phyloP scores from a whole-genome alignment of 176 grass and related monocot species.

The Hyparrhenia diplandra region DNA sequence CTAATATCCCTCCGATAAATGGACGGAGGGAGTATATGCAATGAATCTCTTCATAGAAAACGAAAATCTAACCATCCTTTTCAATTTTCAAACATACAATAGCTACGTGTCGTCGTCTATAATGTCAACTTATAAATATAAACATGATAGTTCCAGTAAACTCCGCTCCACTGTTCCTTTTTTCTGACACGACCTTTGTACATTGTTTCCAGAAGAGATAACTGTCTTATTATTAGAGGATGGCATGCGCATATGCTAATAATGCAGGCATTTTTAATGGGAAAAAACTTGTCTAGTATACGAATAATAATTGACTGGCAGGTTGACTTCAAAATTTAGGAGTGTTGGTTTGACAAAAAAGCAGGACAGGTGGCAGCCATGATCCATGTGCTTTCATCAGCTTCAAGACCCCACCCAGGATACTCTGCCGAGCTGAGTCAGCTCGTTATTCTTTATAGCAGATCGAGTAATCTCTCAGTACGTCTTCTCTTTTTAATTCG shows the following conservation, averaged over 20 bases:
- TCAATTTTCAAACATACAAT: background rate
- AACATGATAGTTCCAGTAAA: conserved; percentile 17
- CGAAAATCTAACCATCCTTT: background rate
- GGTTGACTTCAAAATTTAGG: conserved; percentile 6
- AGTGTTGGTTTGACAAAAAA: conserved; percentile 20
- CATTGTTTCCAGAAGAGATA: background rate
- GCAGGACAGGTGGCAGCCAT: conserved; percentile 25
- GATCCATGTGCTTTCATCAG: conserved; percentile 21
- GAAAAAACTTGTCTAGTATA: background rate
- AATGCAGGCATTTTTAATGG: background rate
- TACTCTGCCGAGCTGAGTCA: background rate
- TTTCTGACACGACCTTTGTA: background rate
- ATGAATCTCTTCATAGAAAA: background rate
- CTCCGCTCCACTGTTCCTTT: background rate
- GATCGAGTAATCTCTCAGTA: background rate
- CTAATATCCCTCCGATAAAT: no score
- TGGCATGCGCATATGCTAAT: background rate
- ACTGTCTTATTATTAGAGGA: background rate
- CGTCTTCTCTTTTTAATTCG: no score
- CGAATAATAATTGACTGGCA: background rate
- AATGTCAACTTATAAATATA: background rate
- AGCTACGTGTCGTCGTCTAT: background rate
- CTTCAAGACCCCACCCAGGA: background rate
- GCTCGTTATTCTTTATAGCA: conserved; percentile 3
- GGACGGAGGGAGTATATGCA: no score